Evolutionary conservation across 2,329 filamentous ascomycete species (phyloP), one percentile per base, ranked within the genome.

Genomic region (Botrytis pseudocinerea): DNA sequence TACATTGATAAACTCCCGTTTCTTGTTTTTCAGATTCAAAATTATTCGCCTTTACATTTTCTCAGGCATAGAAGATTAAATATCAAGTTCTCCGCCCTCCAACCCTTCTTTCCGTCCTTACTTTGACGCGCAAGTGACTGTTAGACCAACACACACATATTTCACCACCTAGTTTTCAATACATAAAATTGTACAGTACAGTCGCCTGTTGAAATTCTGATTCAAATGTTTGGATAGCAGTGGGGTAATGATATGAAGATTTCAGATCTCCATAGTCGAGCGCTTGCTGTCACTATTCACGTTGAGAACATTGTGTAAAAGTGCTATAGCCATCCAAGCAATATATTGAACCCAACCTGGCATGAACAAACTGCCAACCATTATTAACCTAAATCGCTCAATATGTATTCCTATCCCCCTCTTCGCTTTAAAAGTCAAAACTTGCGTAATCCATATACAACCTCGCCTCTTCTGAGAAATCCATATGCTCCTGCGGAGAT

Each of bases 361-460:
- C 44, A 48, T 48, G 6, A 35, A 42, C 22, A 9, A 44, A 28
- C 10, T 16, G 20, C 35, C 48, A 35, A 9, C 35, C 22, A 16
- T 42, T 32, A 1, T 42, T 32, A 1, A 57, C 28, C 18, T 42
- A 57, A 66, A 28, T 66, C 14, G 25, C 64, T 51, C 25, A 66
- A 66, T 54, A 66, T 66, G 35, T 28, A 66, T 38, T 28, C 6
- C 12, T 16, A 54, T 42, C 25, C 35, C n/a, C 25, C 1, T 42
- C 12, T 48, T 22, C n/a, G n/a, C 38, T 42, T 20, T 57, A 71
- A 71, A 35, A 72, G 22, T 72, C 48, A 59, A 68, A 72, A 44
- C 38, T 57, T 59, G 70, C 70, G 42, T 59, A 72, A 20, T 72
- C 48, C 62, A 72, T 68, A 57, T 72, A 72, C 38, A 72, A 59